Evolutionary conservation across 2,329 filamentous ascomycete species (phyloP), one percentile per base, ranked within the genome.

Genomic region (Colletotrichum higginsianum): DNA sequence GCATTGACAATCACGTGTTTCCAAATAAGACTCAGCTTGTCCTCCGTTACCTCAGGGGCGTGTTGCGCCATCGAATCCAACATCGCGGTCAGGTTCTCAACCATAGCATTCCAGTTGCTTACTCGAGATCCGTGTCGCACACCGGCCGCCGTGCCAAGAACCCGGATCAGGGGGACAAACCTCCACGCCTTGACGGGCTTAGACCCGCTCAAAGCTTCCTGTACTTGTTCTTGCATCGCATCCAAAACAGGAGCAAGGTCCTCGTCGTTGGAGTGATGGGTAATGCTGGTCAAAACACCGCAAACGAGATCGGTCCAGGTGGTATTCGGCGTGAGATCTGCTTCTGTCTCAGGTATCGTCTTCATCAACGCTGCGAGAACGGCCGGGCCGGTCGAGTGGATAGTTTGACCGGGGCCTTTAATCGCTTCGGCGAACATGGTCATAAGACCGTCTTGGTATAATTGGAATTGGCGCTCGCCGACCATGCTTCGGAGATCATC

Each of bases 391-490:
- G 86, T 87, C 2, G 90, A 92, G 76, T 92, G 90, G 57, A 92
- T 81, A 1, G 84, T 86, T 60, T 86, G 77, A 2, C 90, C 89
- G 16, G 90, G 87, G 18, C 90, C 88, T 80, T 92, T 92, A 76
- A 90, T 87, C 11, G 95, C 92, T 81, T 98, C 96, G 4, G 94
- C 91, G 77, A 98, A 94, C 86, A 98, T 92, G 21, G 91, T 93
- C 94, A 98, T 98, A 56, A 98, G 82, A 66, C 96, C 96, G 79
- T 97, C 91, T 74, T 93, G 92, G 79, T 98, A 98, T 16, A 94
- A 86, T 15, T 86, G 84, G 72, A 89, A 89, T 72, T 91, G 88
- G 50, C 87, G 87, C 15, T 87, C 85, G n/a, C 86, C 86, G 42
- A 81, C 82, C 64, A 85, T 81, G 46, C 83, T 84, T 61, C 86